Percentiles rank a stretch among this genome's conserved stretches.
Conservation (phyloP, 148 eudicot species). For the Spergularia bocconei region DNA sequence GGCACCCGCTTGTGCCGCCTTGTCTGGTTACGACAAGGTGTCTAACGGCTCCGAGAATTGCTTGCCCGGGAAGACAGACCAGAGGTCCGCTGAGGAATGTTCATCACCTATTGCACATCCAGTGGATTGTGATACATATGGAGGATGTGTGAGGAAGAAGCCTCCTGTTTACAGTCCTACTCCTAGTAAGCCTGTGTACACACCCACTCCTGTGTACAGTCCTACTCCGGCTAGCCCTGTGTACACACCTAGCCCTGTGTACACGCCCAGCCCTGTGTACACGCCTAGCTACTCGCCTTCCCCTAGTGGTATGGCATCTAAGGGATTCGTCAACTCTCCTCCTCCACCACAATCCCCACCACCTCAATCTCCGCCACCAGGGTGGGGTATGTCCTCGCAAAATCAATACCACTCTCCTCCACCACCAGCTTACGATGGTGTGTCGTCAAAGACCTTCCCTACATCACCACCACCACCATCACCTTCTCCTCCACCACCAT, state of each 20-base stretch:
- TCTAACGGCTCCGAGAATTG: slow-evolving; percentile 45
- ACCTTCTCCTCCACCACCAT: slow-evolving; percentile 3
- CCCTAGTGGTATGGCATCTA: slow-evolving; percentile 1
- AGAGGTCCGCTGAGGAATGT: slow-evolving; percentile 50
- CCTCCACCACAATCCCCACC: slow-evolving; percentile 9
- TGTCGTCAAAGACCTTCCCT: neutral
- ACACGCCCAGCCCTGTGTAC: neutral
- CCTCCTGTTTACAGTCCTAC: slow-evolving; percentile 3
- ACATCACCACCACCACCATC: slow-evolving; percentile 1
- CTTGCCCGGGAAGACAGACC: slow-evolving; percentile 41
- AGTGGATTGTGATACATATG: slow-evolving; percentile 47
- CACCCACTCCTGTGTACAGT: neutral
- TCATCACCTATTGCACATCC: slow-evolving; percentile 48
- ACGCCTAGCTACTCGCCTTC: neutral
- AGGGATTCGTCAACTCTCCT: slow-evolving; percentile 12
- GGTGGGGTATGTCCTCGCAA: neutral
- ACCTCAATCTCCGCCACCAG: neutral
- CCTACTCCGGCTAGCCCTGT: neutral
- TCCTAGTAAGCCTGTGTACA: neutral
- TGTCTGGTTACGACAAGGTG: slow-evolving; percentile 22
- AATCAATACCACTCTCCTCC: neutral
- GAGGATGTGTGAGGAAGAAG: slow-evolving; percentile 29
- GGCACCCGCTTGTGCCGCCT: slow-evolving; percentile 48
- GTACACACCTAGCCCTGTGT: neutral
- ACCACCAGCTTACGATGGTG: neutral